Evolutionary conservation across 306 rosid genomes (phyloP), one percentile per base, ranked within the genome.

Genomic region (Begonia fuchsioides): DNA sequence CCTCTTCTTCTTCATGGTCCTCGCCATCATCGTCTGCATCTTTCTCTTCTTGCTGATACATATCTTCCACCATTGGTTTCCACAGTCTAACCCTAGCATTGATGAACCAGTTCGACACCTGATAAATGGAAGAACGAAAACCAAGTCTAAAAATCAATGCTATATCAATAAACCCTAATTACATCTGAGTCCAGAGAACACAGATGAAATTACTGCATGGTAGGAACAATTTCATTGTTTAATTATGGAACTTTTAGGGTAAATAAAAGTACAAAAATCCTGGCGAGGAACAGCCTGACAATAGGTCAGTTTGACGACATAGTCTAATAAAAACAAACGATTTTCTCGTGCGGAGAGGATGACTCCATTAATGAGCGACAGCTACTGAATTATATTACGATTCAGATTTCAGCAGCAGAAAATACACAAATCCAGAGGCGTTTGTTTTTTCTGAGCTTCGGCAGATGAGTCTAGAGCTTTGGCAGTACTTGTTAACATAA

Each of bases 1-100:
- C 54, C 6, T 26, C 35, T 8, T 9, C 61, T 49, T 58, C 74
- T 73, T 56, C 60, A 35, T 51, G 52, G 50, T 54, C 66, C 32
- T 41, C 58, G 13, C 57, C 75, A 50, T 46, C 53, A 13, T 59
- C 54, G 5, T 39, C 55, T 54, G 76, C 82, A 46, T 86, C 94
- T 62, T 82, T 82, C 32, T 62, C 58, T 66, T 92, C 99, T 73
- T 86, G 93, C 60, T 92, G 96, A 70, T 92, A 92, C 99, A 92
- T 92, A 46, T 92, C 96, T 68, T 92, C 99, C 51, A 92, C 99
- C 99, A 92, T 92, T 64, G 99, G 99, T 79, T 92, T 92, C 99
- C 99, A 92, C 99, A 92, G 77, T 57, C 99, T 71, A 53, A 92
- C 99, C 77, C 99, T 86, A 13, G 99, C 99, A 83, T 92, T 92